These are phyloP conservation scores for Eimeria necatrix DNA, from an alignment of 169 alveolate genomes.

Conservation along the genomic window DNA sequence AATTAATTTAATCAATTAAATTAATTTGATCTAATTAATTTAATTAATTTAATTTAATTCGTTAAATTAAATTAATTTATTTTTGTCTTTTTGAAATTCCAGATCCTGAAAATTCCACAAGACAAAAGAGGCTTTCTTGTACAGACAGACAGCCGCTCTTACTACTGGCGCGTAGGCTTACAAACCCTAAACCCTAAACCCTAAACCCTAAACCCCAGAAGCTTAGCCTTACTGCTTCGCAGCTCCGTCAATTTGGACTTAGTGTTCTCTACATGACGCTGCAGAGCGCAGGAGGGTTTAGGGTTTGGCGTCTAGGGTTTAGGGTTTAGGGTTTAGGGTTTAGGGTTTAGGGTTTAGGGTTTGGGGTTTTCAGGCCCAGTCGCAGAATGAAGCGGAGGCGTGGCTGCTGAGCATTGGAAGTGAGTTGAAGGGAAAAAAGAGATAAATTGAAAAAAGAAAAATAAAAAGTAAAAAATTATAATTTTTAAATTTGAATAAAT, in stretches of 20 bases:
- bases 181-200: background rate
- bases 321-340: background rate
- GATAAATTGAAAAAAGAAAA: no score
- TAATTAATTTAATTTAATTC: background rate
- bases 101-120: background rate
- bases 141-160: slow-evolving; percentile 11
- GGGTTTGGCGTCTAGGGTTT: background rate
- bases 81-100: background rate
- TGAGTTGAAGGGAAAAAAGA: background rate
- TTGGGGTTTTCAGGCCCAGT: background rate
- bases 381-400: slow-evolving; percentile 47
- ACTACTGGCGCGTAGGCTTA: slow-evolving; percentile 11
- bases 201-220: background rate
- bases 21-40: background rate
- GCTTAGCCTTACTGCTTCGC: background rate
- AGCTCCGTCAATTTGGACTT: no score
- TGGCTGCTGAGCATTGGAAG: slow-evolving; percentile 55
- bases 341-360: background rate
- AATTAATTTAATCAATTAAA: background rate
- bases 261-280: background rate
- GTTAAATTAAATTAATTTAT: background rate
- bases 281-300: background rate
- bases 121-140: background rate
- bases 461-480: no score
- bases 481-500: no score